Conservation (phyloP, 1,139 yeast species). For the Eremothecium gossypii region DNA sequence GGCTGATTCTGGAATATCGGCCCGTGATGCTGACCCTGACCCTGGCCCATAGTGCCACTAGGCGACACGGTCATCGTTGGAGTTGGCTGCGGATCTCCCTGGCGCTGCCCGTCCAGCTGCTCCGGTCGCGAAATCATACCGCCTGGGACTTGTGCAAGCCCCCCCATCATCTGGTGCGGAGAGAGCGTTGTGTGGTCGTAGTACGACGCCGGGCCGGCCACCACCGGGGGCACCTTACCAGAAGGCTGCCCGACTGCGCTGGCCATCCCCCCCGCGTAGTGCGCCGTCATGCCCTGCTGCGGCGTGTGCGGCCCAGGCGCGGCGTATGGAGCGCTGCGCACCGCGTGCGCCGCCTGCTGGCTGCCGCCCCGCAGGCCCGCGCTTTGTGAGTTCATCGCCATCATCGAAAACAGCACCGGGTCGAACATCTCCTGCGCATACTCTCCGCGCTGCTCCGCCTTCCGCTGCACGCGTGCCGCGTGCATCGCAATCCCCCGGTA, state of each 20-base stretch:
- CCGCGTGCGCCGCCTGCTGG: constrained; percentile 1
- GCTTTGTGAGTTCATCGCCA: constrained; percentile 6
- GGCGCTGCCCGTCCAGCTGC: constrained; percentile 2
- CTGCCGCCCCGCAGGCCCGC: neutral
- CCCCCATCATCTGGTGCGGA: constrained; percentile 1
- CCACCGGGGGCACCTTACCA: constrained; percentile 2
- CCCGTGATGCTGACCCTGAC: constrained; percentile 9
- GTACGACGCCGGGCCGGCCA: neutral
- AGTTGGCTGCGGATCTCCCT: neutral
- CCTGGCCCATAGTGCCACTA: neutral
- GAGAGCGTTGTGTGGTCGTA: neutral
- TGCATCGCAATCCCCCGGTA: constrained; percentile 37
- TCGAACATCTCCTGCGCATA: constrained; percentile 17
- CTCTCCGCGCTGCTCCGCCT: constrained; percentile 25
- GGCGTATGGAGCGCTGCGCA: neutral
- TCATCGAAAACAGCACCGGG: constrained; percentile 15
- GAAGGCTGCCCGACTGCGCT: constrained; percentile 6
- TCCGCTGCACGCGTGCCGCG: constrained; percentile 31
- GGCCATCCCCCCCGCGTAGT: neutral
- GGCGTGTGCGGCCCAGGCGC: constrained; percentile 1
- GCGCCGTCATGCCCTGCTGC: neutral
- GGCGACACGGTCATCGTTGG: neutral
- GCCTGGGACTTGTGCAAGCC: neutral
- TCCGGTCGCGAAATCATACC: constrained; percentile 1
- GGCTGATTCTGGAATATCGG: constrained; percentile 3